Conservation (phyloP, 1,284 basidiomycete genomes). For the Apiotrichum porosum region DNA sequence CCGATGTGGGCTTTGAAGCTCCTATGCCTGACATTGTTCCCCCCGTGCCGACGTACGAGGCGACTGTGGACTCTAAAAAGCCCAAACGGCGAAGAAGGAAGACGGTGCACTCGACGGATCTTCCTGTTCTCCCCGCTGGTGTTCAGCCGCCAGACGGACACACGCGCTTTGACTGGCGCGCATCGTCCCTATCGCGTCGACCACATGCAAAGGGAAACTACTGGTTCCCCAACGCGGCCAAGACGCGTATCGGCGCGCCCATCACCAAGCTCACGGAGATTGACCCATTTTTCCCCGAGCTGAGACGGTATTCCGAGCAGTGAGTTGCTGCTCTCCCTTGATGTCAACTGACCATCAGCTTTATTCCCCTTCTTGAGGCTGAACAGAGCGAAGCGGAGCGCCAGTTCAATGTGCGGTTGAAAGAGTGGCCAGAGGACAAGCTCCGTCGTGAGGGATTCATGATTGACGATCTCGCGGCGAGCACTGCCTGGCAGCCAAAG, state of each 20-base stretch:
- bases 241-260: constrained; percentile 43
- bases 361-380: constrained; percentile 58
- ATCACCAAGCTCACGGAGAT: constrained; percentile 40
- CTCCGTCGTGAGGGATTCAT: constrained; percentile 65
- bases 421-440: constrained; percentile 59
- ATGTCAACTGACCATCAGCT: constrained; percentile 54
- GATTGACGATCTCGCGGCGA: constrained; percentile 57
- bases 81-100: constrained; percentile 8
- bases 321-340: constrained; percentile 16
- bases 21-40: too few species aligned
- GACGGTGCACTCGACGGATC: neutral
- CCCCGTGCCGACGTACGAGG: constrained; percentile 9
- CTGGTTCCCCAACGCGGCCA: constrained; percentile 24
- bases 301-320: constrained; percentile 40
- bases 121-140: constrained; percentile 17
- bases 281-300: constrained; percentile 51
- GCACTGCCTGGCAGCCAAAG: constrained; percentile 11
- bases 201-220: constrained; percentile 5
- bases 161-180: constrained; percentile 41
- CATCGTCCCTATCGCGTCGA: constrained; percentile 3
- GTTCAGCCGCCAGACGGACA: constrained; percentile 22
- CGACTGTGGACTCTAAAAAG: neutral
- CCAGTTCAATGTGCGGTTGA: constrained; percentile 57
- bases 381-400: constrained; percentile 63
- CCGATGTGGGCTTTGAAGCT: too few species aligned